A percentile compares a stretch with the other conserved stretches of the same genome.
Evolutionary conservation across 2,329 filamentous ascomycete genomes (phyloP).

Genomic region (Ophiostoma quercus): DNA sequence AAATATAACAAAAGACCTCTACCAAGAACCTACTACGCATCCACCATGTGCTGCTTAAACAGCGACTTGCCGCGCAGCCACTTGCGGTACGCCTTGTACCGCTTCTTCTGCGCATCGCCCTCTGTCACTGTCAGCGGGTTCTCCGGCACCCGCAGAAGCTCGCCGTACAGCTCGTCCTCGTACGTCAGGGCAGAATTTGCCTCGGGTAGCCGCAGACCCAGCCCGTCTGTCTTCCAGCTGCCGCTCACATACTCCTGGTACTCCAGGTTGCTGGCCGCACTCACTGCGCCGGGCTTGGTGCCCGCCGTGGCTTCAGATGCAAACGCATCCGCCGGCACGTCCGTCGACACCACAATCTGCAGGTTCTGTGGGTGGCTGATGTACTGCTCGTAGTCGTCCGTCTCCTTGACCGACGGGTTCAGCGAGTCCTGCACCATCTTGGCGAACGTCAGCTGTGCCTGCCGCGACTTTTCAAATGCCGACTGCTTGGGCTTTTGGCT

Average conservation of each 20-base stretch:
- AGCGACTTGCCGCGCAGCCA: constrained; percentile 93
- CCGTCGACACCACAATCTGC: constrained; percentile 70
- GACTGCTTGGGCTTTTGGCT: constrained; percentile 49
- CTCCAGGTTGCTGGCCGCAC: constrained; percentile 52
- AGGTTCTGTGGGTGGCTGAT: constrained; percentile 84
- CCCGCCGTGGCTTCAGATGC: background rate
- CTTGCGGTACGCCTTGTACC: constrained; percentile 93
- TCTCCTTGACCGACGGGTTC: constrained; percentile 78
- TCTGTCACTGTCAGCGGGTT: constrained; percentile 83
- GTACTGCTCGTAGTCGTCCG: constrained; percentile 82
- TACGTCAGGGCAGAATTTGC: constrained; percentile 37
- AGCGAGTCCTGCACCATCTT: constrained; percentile 81
- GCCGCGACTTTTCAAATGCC: constrained; percentile 68
- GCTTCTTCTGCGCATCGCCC: constrained; percentile 83
- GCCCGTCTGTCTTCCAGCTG: constrained; percentile 55
- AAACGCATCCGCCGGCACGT: constrained; percentile 43
- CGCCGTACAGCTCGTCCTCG: constrained; percentile 67
- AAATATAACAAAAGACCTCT: background rate
- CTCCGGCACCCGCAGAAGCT: constrained; percentile 70
- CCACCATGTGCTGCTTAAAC: constrained; percentile 79
- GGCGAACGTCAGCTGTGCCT: constrained; percentile 81
- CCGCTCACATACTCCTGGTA: constrained; percentile 77
- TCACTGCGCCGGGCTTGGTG: constrained; percentile 29
- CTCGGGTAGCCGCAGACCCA: constrained; percentile 33
- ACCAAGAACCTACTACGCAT: constrained; percentile 29